Evolutionary conservation across 108 stramenopile species (phyloP).

Genomic region (Cyclotella sp.): DNA sequence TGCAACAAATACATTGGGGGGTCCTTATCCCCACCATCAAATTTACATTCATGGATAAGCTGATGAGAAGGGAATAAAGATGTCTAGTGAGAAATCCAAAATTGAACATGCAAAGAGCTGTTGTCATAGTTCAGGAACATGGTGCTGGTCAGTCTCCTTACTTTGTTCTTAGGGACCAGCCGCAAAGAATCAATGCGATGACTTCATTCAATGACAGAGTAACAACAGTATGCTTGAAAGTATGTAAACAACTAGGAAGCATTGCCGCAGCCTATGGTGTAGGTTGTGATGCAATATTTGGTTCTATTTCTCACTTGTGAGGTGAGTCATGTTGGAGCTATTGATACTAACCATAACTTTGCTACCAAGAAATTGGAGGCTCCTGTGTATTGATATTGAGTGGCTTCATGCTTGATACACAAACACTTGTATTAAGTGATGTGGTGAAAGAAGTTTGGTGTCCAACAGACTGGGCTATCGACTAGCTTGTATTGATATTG

Average conservation of each 20-base stretch:
- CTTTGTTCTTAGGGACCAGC: slow-evolving; percentile 10
- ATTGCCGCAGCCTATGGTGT: slow-evolving; percentile 18
- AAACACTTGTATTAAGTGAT: neutral
- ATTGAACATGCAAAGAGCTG: too few species aligned
- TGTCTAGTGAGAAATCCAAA: too few species aligned
- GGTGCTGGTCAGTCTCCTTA: neutral
- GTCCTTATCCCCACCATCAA: too few species aligned
- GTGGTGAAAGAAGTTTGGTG: slow-evolving; percentile 10
- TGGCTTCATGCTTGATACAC: neutral
- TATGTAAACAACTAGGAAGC: neutral
- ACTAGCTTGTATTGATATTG: slow-evolving; percentile 7
- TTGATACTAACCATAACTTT: slow-evolving; percentile 27
- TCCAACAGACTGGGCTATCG: neutral
- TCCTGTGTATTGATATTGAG: slow-evolving; percentile 16
- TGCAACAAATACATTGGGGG: too few species aligned
- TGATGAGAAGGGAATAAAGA: too few species aligned
- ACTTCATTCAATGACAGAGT: slow-evolving; percentile 15
- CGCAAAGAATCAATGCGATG: slow-evolving; percentile 6
- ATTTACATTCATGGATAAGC: too few species aligned
- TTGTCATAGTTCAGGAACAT: neutral
- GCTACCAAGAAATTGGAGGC: slow-evolving; percentile 10
- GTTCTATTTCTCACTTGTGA: neutral
- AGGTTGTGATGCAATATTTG: slow-evolving; percentile 4
- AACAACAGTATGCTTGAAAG: neutral
- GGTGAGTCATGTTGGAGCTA: neutral